Evolutionary conservation across 257 asterid genomes (phyloP), one percentile per base, ranked within the genome.

Genomic region (Datura wrightii): DNA sequence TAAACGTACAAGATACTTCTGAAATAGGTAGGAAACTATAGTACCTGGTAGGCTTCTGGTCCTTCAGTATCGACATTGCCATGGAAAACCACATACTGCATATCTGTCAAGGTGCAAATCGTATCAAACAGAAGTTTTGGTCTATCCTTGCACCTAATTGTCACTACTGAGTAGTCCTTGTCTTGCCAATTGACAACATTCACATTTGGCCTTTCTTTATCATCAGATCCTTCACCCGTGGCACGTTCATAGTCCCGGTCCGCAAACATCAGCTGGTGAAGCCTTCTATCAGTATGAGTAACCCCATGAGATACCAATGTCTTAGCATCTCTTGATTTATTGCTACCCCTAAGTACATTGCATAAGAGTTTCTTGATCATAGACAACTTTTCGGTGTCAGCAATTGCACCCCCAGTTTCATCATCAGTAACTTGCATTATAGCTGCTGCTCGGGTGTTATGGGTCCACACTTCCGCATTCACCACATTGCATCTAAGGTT

Each of bases 381-480:
- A 8, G 98, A 3, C 8, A 95, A 87, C 83, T 83, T 91, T 36
- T 97, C 97, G 1, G 92, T 92, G 54, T 95, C 94, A 9, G 89
- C 41, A 13, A 97, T 86, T 1, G 99, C 92, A 15, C 92, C 92
- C 41, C 96, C 96, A 0, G 92, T 89, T 36, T 87, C 90, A 55
- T 89, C 96, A 14, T 97, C 99, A 1, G 97, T 93, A 0, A 97
- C 98, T 87, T 93, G 99, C 94, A 97, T 94, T 9, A 97, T 96
- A 41, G 99, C 92, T 19, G 99, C 99, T 0, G 98, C 99, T 11
- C 99, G 92, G 76, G 98, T 92, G 93, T 97, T 97, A 78, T 97
- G 99, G 8, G 99, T 97, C 99, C 99, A 97, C 72, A 97, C 98
- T 87, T 97, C 99, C 1, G 96, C 99, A 54, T 88, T 94, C 87